A percentile compares a stretch with the other conserved stretches of the same genome.
Conservation (phyloP, 2,329 filamentous ascomycete genomes). For the Fusarium equiseti region DNA sequence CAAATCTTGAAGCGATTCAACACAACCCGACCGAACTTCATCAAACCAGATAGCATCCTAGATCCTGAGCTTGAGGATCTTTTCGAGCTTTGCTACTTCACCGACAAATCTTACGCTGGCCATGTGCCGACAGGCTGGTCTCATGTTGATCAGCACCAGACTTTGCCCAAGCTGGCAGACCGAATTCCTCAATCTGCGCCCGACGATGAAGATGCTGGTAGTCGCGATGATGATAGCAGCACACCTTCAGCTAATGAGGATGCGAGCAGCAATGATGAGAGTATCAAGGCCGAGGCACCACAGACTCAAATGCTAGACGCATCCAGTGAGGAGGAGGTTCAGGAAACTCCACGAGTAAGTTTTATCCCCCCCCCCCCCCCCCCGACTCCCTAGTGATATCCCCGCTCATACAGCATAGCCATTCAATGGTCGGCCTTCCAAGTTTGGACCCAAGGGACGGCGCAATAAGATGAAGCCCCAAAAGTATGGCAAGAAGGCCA, state of each 20-base stretch:
- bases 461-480: conserved; percentile 64
- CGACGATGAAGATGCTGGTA: conserved; percentile 62
- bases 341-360: conserved; percentile 46
- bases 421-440: conserved; percentile 43
- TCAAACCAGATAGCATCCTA: conserved; percentile 67
- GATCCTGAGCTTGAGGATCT: conserved; percentile 74
- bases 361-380: background rate
- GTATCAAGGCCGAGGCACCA: conserved; percentile 47
- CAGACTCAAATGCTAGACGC: conserved; percentile 71
- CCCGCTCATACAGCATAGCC: conserved; percentile 20
- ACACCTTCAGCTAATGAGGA: conserved; percentile 64
- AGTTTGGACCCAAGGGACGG: conserved; percentile 52
- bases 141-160: conserved; percentile 67
- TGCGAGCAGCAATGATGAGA: conserved; percentile 66
- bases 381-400: background rate
- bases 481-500: conserved; percentile 63
- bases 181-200: conserved; percentile 58
- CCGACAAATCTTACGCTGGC: conserved; percentile 61
- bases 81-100: conserved; percentile 80
- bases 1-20: conserved; percentile 62
- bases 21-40: conserved; percentile 64
- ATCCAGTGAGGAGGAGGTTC: conserved; percentile 66
- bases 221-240: conserved; percentile 62
- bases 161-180: conserved; percentile 66
- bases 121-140: conserved; percentile 79